A percentile compares a stretch with the other conserved stretches of the same genome.
phyloP scores from a whole-genome alignment of 257 asterid genomes.

The Thymus mandschuricus region DNA sequence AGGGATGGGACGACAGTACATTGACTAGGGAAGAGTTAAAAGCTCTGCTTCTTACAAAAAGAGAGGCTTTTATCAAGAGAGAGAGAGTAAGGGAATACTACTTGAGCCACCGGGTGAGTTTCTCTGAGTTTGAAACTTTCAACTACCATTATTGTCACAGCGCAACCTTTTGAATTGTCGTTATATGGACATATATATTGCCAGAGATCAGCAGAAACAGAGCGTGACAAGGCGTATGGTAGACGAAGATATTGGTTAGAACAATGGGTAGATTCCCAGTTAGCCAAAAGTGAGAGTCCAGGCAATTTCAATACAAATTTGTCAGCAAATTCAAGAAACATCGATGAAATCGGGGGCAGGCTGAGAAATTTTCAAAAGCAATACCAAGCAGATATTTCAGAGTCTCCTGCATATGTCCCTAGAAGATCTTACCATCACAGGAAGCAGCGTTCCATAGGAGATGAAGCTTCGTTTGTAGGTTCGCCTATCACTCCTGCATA shows the following conservation, averaged over 20 bases:
- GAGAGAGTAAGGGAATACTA: constrained; percentile 77
- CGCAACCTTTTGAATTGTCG: constrained; percentile 14
- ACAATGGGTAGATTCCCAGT: constrained; percentile 88
- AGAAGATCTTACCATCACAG: constrained; percentile 69
- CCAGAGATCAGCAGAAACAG: constrained; percentile 90
- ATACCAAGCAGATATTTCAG: constrained; percentile 47
- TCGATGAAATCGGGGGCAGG: constrained; percentile 46
- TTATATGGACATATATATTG: constrained; percentile 19
- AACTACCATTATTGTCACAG: constrained; percentile 5
- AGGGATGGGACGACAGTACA: constrained; percentile 77
- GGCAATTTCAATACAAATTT: constrained; percentile 36
- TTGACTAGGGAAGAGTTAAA: constrained; percentile 65
- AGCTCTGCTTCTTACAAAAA: constrained; percentile 55
- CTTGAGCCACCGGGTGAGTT: constrained; percentile 78
- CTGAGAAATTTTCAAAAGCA: constrained; percentile 46
- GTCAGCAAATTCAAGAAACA: constrained; percentile 48
- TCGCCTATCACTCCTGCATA: constrained; percentile 78
- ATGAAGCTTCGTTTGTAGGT: constrained; percentile 46
- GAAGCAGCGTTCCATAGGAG: constrained; percentile 72
- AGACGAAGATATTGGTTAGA: constrained; percentile 83
- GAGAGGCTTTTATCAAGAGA: constrained; percentile 76
- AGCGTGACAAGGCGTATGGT: constrained; percentile 53
- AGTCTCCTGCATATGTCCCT: constrained; percentile 46
- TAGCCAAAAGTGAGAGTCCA: constrained; percentile 61
- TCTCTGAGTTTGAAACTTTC: constrained; percentile 11